Evolutionary conservation across 2,329 filamentous ascomycete genomes (phyloP).

Genomic region (Elsinoe arachidis): DNA sequence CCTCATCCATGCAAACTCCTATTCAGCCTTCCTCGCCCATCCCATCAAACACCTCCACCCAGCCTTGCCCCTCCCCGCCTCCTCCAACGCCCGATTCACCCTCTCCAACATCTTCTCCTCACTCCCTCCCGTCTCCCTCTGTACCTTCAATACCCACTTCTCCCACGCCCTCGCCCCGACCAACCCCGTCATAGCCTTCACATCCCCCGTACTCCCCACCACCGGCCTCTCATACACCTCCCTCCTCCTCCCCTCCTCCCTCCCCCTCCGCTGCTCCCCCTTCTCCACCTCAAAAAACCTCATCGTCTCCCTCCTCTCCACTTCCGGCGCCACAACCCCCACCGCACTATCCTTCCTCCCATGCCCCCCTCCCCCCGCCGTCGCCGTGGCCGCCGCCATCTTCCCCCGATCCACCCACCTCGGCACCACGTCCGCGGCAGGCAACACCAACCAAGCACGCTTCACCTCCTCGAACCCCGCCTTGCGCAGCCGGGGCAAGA

Average conservation of each 20-base stretch:
- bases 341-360: constrained; percentile 7
- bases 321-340: not conserved
- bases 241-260: constrained; percentile 18
- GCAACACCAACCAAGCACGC: constrained; percentile 80
- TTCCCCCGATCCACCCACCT: constrained; percentile 28
- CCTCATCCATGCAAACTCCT: not conserved
- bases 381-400: constrained; percentile 15
- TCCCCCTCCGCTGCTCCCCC: not conserved
- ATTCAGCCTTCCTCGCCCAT: constrained; percentile 45
- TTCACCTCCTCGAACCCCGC: constrained; percentile 73
- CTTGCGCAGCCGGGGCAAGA: constrained; percentile 63
- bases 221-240: constrained; percentile 24
- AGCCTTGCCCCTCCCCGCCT: constrained; percentile 48
- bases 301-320: constrained; percentile 1
- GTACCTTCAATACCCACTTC: constrained; percentile 83
- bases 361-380: not conserved
- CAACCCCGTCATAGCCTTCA: constrained; percentile 59
- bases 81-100: constrained; percentile 50
- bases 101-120: constrained; percentile 46
- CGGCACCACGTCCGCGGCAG: constrained; percentile 51
- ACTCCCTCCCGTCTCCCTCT: constrained; percentile 72
- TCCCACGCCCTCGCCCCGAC: constrained; percentile 90
- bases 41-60: constrained; percentile 54
- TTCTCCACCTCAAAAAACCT: constrained; percentile 11
- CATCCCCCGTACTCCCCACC: constrained; percentile 28